Evolutionary conservation across 768 basidiomycete species (phyloP).

Genomic region (Boletus pseudo-olivaceus): DNA sequence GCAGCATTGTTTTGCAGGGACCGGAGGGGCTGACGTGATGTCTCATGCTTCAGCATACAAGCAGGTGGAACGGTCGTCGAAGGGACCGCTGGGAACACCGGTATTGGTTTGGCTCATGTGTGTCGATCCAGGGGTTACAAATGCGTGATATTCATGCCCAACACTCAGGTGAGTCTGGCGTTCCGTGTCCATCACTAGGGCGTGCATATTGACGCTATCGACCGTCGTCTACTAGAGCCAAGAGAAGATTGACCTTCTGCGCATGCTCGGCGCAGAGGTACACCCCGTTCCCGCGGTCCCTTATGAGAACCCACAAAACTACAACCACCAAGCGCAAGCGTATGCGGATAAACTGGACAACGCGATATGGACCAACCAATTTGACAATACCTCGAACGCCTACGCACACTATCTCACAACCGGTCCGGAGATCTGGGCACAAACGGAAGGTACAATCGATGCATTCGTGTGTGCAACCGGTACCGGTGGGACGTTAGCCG

Average conservation of each 20-base stretch:
- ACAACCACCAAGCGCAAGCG: constrained; percentile 96
- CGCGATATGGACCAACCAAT: constrained; percentile 96
- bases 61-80: constrained; percentile 97
- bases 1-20: background rate
- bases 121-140: constrained; percentile 91
- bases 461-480: constrained; percentile 95
- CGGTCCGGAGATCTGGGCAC: constrained; percentile 96
- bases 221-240: constrained; percentile 61
- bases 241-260: constrained; percentile 96
- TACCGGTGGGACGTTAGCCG: constrained; percentile 94
- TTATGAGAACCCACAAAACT: constrained; percentile 92
- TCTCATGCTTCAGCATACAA: constrained; percentile 50
- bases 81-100: constrained; percentile 98
- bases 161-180: constrained; percentile 65
- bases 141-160: constrained; percentile 99
- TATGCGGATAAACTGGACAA: constrained; percentile 72
- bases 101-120: constrained; percentile 93
- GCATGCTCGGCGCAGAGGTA: constrained; percentile 97
- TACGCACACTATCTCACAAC: constrained; percentile 84
- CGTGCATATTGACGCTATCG: background rate
- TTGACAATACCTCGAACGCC: constrained; percentile 94
- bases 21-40: background rate
- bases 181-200: background rate
- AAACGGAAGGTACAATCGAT: constrained; percentile 73
- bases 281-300: constrained; percentile 95